Conservation (phyloP, 352 stramenopile species). For the Phytophthora citrophthora region DNA sequence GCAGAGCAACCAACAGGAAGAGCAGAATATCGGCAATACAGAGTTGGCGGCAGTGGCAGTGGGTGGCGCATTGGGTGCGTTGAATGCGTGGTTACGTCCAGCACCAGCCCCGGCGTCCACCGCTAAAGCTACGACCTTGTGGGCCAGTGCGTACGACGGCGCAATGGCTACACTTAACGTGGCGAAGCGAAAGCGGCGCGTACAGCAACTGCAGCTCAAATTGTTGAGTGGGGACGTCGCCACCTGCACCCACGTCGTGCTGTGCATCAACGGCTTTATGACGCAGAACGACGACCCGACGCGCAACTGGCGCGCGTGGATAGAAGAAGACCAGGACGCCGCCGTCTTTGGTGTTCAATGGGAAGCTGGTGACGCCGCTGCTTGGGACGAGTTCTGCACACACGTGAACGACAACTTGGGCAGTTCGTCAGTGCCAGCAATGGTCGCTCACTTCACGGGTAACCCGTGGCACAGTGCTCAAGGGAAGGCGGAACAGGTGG, state of each 20-base stretch:
- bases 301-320: slow-evolving; percentile 71
- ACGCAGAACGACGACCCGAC: slow-evolving; percentile 73
- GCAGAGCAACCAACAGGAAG: slow-evolving; percentile 60
- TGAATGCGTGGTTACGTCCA: slow-evolving; percentile 73
- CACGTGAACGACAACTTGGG: slow-evolving; percentile 72
- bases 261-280: slow-evolving; percentile 91
- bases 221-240: slow-evolving; percentile 70
- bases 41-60: slow-evolving; percentile 70
- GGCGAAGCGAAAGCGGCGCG: slow-evolving; percentile 58
- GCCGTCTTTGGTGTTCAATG: slow-evolving; percentile 79
- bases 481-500: slow-evolving; percentile 81
- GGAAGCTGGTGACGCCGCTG: slow-evolving; percentile 74
- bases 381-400: slow-evolving; percentile 83
- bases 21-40: slow-evolving; percentile 49
- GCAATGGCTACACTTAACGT: slow-evolving; percentile 81
- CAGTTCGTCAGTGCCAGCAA: slow-evolving; percentile 50
- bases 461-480: slow-evolving; percentile 89
- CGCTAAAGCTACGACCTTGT: slow-evolving; percentile 44
- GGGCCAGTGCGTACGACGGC: slow-evolving; percentile 75
- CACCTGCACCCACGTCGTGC: slow-evolving; percentile 61
- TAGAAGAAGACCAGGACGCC: slow-evolving; percentile 26
- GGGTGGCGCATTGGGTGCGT: slow-evolving; percentile 64
- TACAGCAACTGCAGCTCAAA: slow-evolving; percentile 75
- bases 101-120: slow-evolving; percentile 7
- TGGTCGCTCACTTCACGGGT: slow-evolving; percentile 77